Percentiles rank a stretch among this genome's conserved stretches.
Evolutionary conservation across 2,329 filamentous ascomycete species (phyloP).

Genomic region (Neurospora crassa): DNA sequence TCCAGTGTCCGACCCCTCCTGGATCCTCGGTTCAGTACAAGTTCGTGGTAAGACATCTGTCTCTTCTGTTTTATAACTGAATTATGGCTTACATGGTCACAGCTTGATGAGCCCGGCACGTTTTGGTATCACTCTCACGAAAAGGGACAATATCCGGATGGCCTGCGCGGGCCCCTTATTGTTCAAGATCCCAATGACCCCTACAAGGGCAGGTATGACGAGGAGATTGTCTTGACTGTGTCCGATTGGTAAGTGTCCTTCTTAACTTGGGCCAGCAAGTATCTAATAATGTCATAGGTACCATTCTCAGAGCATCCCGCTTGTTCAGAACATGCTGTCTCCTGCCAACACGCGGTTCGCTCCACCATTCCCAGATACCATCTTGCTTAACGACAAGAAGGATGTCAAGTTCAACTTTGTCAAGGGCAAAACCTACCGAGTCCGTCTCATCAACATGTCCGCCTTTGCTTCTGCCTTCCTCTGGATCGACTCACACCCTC

Average conservation of each 20-base stretch:
- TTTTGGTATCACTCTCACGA: constrained; percentile 48
- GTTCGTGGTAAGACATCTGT: constrained; percentile 30
- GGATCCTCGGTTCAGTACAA: constrained; percentile 43
- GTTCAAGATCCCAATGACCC: constrained; percentile 48
- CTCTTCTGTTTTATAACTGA: background rate
- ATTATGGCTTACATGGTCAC: constrained; percentile 7
- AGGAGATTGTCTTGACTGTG: constrained; percentile 48
- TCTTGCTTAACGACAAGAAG: constrained; percentile 34
- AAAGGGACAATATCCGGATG: constrained; percentile 57
- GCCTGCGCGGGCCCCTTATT: constrained; percentile 52
- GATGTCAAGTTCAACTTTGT: constrained; percentile 27
- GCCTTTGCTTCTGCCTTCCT: constrained; percentile 34
- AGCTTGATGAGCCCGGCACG: constrained; percentile 6
- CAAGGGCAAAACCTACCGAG: constrained; percentile 35
- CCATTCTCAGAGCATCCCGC: constrained; percentile 27
- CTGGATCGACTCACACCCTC: constrained; percentile 33
- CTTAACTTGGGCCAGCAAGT: background rate
- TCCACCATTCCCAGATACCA: constrained; percentile 31
- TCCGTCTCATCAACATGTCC: constrained; percentile 37
- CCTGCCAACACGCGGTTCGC: constrained; percentile 29
- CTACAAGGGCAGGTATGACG: constrained; percentile 42
- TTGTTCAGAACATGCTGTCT: constrained; percentile 30
- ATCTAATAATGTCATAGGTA: constrained; percentile 25
- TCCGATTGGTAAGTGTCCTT: constrained; percentile 26
- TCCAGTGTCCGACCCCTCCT: constrained; percentile 45